A percentile compares a stretch with the other conserved stretches of the same genome.
These are phyloP conservation scores for Yarrowia yakushimensis DNA, from an alignment of 805 yeast species.

Conservation along the genomic window DNA sequence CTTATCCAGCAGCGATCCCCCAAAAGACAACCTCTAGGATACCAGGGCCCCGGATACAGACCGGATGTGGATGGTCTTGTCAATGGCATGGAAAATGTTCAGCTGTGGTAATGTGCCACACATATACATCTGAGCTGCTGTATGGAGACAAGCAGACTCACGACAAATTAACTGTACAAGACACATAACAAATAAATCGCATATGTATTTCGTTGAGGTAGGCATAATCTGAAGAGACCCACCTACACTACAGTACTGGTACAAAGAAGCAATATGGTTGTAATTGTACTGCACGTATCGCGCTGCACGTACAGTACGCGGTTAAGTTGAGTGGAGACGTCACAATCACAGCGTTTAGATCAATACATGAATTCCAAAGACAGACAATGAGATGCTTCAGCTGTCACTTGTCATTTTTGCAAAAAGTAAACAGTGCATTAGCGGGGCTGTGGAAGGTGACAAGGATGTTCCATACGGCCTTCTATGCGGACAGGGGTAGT, in stretches of 20 bases:
- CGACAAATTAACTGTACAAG: slow-evolving; percentile 10
- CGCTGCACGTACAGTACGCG: too few relatives aligned
- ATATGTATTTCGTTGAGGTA: too few relatives aligned
- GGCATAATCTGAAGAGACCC: too few relatives aligned
- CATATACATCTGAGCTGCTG: not conserved
- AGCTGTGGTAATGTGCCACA: slow-evolving; percentile 17
- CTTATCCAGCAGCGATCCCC: slow-evolving; percentile 36
- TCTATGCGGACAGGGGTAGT: not conserved
- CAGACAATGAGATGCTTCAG: not conserved
- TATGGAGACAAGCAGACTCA: not conserved
- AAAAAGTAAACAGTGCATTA: not conserved
- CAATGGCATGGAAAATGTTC: slow-evolving; percentile 23
- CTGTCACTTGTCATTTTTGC: not conserved
- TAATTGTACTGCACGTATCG: too few relatives aligned
- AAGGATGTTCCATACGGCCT: not conserved
- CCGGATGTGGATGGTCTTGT: slow-evolving; percentile 14
- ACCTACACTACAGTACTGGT: too few relatives aligned
- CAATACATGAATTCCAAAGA: too few relatives aligned
- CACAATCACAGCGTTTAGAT: not conserved
- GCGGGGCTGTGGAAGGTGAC: not conserved
- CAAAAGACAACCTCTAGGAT: slow-evolving; percentile 4
- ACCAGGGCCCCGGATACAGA: slow-evolving; percentile 16
- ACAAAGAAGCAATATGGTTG: too few relatives aligned
- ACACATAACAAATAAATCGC: slow-evolving; percentile 18
- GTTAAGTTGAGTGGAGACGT: not conserved